Base-by-base conservation (phyloP, 2,329 filamentous ascomycete genomes). In the Neoscytalidium dimidiatum region DNA sequence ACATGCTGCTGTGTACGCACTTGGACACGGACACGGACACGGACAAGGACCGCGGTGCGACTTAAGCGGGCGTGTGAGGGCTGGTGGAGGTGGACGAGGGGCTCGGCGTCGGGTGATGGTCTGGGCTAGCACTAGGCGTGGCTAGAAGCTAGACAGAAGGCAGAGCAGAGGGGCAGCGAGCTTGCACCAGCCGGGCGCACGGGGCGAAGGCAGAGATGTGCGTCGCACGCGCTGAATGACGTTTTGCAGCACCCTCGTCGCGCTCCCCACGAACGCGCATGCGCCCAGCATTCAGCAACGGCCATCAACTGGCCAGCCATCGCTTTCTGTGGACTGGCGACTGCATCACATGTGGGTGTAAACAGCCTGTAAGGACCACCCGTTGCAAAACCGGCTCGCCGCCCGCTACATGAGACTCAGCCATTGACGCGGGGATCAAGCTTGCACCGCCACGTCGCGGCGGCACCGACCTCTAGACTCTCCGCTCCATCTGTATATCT, bases 371-470 rank as follows among this genome's bases (percentile, higher is more conserved):
- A n/a, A 43, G 14, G 35, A 8, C 33, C 13, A 17, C 14, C 31
- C 13, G 23, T 8, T 19, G 3, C 23, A 48, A 46, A 44, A 60
- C 38, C 43, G 28, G 56, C 26, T 14, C 56, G n/a, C 28, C 33
- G 41, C 17, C 38, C 56, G 56, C 56, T 44, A 31, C 9, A 19
- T 41, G 29, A 14, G 23, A 26, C 33, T 41, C 21, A 33, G 41
- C 56, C 56, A 60, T 60, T 46, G 41, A 60, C 56, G 56, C 56
- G 35, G 56, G 38, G 19, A 46, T 60, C 56, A 33, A 44, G 52
- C 35, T 31, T 60, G 56, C 56, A 60, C 56, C 56, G 56, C 56
- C 56, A 60, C 56, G 41, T 41, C 33, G 35, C 38, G 23, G 28
- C 38, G 28, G n/a, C 56, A 17, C 29, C 53, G 26, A 58, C 35